phyloP scores from a whole-genome alignment of 2,329 filamentous ascomycete species.

The Claviceps maximensis region DNA sequence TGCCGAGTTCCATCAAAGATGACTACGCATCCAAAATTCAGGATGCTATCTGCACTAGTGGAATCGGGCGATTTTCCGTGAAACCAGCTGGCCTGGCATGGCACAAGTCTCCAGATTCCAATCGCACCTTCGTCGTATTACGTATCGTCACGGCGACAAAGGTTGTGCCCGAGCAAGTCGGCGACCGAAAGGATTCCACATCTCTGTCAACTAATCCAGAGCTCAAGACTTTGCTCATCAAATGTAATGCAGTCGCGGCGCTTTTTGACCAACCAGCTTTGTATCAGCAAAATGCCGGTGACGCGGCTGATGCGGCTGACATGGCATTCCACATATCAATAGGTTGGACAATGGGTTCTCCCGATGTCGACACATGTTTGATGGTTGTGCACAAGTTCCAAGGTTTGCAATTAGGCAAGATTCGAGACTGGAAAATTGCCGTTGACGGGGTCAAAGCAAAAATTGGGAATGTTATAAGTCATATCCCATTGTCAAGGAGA shows the following conservation, averaged over 20 bases:
- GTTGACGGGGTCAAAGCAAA: slow-evolving; percentile 58
- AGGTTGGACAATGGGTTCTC: slow-evolving; percentile 60
- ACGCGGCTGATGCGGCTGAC: slow-evolving; percentile 13
- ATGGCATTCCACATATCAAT: slow-evolving; percentile 74
- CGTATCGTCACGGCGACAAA: slow-evolving; percentile 31
- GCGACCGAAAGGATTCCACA: not conserved
- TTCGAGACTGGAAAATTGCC: slow-evolving; percentile 32
- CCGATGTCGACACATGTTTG: slow-evolving; percentile 25
- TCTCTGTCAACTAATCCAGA: slow-evolving; percentile 28
- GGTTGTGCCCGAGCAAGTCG: slow-evolving; percentile 12
- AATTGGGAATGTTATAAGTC: slow-evolving; percentile 56
- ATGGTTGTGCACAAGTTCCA: slow-evolving; percentile 14
- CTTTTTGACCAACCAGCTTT: slow-evolving; percentile 55
- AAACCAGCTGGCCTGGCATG: slow-evolving; percentile 28
- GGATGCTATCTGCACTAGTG: slow-evolving; percentile 21
- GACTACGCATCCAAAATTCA: slow-evolving; percentile 47
- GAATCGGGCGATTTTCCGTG: slow-evolving; percentile 24
- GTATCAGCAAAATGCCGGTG: slow-evolving; percentile 35
- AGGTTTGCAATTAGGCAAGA: slow-evolving; percentile 12
- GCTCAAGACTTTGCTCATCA: slow-evolving; percentile 47
- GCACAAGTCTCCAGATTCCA: slow-evolving; percentile 40
- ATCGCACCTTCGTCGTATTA: slow-evolving; percentile 78
- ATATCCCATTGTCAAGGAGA: slow-evolving; percentile 24
- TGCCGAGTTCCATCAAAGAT: slow-evolving; percentile 60
- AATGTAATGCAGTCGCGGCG: slow-evolving; percentile 51